Base-by-base conservation (phyloP, 805 yeast genomes). In the Barnettozyma siamensis region DNA sequence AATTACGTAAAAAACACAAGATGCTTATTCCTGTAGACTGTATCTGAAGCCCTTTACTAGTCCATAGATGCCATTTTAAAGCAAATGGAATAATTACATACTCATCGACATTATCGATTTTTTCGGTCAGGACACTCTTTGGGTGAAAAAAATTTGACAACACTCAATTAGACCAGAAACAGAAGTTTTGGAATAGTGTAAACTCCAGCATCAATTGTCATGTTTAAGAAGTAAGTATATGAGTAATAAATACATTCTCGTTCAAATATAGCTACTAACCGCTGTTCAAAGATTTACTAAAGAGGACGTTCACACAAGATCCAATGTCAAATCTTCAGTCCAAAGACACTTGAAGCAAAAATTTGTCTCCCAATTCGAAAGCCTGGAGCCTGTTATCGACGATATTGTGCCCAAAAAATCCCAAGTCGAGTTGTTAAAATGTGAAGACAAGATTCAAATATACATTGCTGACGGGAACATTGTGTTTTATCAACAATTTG, bases 251-350 rank as follows among this genome's bases (percentile, higher is more conserved):
- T n/a, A 4, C 15, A 21, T 9, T 21, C 24, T 21, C 24, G 4
- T 15, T 18, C 35, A 15, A 7, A n/a, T 7, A 32, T 44, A 35
- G 32, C 38, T 40, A 12, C 2, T 10, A 37, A 7, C 9, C 24
- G 9, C 29, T 26, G 5, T n/a, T n/a, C n/a, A 26, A 7, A 73
- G 78, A 59, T 88, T 88, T 66, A 74, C 87, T 24, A 81, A 77
- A 50, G 96, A 88, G 32, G 96, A 89, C 58, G 75, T 88, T 40
- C 95, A 88, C 54, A 83, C 96, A 8, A 81, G 93, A 49, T 80
- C 96, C 12, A 91, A 91, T 58, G 82, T 89, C 62, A 89, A 89
- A 63, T 85, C 96, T 0, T 89, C 97, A 2, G 89, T 84, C n/a
- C 96, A 88, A 62, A 76, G 97, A 62, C 83, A 83, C n/a, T 70